phyloP scores from a whole-genome alignment of 2,329 filamentous ascomycete species.

The Penicillium sp. region DNA sequence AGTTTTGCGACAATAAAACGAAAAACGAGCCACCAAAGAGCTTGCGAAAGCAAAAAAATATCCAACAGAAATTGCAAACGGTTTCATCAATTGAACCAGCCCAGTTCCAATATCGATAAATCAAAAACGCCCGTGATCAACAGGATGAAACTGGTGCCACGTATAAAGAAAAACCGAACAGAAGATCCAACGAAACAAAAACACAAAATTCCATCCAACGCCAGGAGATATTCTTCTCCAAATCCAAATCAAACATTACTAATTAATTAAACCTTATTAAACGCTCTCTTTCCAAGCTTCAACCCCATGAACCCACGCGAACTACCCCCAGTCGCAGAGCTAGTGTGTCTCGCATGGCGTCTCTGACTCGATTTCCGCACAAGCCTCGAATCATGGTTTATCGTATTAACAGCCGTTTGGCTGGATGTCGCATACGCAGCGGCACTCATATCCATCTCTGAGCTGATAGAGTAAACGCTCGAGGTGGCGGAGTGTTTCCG shows the following conservation, averaged over 20 bases:
- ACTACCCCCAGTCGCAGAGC: constrained; percentile 6
- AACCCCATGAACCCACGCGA: constrained; percentile 23
- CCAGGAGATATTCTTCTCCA: not conserved
- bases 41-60: not conserved
- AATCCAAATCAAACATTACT: not conserved
- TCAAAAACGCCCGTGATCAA: not conserved
- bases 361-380: constrained; percentile 17
- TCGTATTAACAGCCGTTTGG: not conserved
- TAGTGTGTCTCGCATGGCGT: constrained; percentile 20
- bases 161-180: not conserved
- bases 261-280: constrained; percentile 12
- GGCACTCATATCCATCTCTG: constrained; percentile 22
- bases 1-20: not conserved
- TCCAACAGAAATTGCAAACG: not conserved
- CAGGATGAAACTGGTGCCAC: not conserved
- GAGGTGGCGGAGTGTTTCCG: constrained; percentile 28
- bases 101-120: not conserved
- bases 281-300: constrained; percentile 22
- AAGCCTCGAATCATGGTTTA: constrained; percentile 2
- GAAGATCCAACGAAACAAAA: not conserved
- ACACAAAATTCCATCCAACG: not conserved
- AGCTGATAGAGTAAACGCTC: constrained; percentile 30
- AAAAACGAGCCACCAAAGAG: not conserved
- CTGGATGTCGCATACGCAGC: not conserved
- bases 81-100: not conserved